Conservation (phyloP, 352 stramenopile species). For the Albugo candida region DNA sequence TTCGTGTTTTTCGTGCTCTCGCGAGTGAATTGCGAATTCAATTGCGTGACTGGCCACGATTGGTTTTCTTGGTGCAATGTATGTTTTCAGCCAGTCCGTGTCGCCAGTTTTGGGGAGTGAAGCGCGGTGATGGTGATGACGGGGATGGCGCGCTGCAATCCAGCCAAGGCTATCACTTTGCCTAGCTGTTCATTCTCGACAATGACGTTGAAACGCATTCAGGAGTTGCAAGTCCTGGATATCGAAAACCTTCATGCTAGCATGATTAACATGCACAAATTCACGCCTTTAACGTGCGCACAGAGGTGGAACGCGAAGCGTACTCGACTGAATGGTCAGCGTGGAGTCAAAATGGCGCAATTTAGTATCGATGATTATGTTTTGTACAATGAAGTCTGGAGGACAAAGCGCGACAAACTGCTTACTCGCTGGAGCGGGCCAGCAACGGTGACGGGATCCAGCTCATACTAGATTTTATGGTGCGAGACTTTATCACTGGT, state of each 20-base stretch:
- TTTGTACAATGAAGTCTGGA: not conserved
- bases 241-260: not conserved
- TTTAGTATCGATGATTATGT: not conserved
- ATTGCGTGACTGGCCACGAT: not conserved
- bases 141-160: not conserved
- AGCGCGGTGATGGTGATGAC: conserved; percentile 2
- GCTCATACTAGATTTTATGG: not conserved
- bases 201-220: no score
- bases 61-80: not conserved
- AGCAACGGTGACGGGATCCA: not conserved
- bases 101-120: conserved; percentile 1
- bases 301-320: not conserved
- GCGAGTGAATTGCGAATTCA: conserved; percentile 1
- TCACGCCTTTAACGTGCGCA: not conserved
- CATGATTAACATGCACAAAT: not conserved
- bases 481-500: not conserved
- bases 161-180: not conserved
- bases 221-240: not conserved
- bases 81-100: conserved; percentile 2
- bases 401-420: not conserved
- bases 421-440: not conserved
- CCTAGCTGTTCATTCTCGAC: not conserved
- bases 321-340: no score
- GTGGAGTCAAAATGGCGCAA: no score
- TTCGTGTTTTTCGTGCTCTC: no score